Evolutionary conservation across 441 rosid genomes (phyloP).

Genomic region (Isatis lusitanica): DNA sequence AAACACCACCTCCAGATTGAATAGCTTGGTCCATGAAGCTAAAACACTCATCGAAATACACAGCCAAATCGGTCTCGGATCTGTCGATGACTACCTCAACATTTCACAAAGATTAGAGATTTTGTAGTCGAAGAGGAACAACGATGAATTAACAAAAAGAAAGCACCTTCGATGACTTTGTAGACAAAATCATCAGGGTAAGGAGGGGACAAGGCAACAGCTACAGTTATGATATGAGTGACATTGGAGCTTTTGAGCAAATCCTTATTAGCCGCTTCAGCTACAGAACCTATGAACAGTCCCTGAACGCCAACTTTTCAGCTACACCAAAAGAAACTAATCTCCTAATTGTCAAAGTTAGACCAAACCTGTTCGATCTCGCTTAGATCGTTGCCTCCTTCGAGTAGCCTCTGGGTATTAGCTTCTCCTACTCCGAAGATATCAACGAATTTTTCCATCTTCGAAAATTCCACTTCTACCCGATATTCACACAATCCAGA

Average conservation of each 20-base stretch:
- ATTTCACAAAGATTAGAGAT: background rate
- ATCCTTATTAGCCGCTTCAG: slow-evolving; percentile 35
- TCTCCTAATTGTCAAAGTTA: background rate
- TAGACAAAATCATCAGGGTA: slow-evolving; percentile 32
- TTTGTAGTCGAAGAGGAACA: background rate
- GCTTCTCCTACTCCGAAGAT: slow-evolving; percentile 34
- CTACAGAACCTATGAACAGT: slow-evolving; percentile 38
- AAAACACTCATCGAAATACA: slow-evolving; percentile 68
- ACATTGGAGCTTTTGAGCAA: slow-evolving; percentile 31
- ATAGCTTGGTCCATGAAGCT: slow-evolving; percentile 71
- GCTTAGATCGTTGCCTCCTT: slow-evolving; percentile 39
- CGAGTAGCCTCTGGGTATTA: slow-evolving; percentile 14
- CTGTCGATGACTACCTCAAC: slow-evolving; percentile 56
- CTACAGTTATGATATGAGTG: slow-evolving; percentile 36
- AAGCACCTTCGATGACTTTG: slow-evolving; percentile 33
- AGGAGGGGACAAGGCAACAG: slow-evolving; percentile 30
- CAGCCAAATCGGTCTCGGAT: slow-evolving; percentile 55
- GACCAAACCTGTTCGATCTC: slow-evolving; percentile 25
- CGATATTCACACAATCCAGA: background rate
- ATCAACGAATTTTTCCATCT: slow-evolving; percentile 36
- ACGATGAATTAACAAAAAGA: background rate
- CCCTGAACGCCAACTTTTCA: slow-evolving; percentile 3
- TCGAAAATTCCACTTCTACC: background rate
- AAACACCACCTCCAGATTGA: slow-evolving; percentile 57
- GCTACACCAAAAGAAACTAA: too few relatives aligned